phyloP scores from a whole-genome alignment of 2,329 filamentous ascomycete genomes.

The Neopestalotiopsis sp. region DNA sequence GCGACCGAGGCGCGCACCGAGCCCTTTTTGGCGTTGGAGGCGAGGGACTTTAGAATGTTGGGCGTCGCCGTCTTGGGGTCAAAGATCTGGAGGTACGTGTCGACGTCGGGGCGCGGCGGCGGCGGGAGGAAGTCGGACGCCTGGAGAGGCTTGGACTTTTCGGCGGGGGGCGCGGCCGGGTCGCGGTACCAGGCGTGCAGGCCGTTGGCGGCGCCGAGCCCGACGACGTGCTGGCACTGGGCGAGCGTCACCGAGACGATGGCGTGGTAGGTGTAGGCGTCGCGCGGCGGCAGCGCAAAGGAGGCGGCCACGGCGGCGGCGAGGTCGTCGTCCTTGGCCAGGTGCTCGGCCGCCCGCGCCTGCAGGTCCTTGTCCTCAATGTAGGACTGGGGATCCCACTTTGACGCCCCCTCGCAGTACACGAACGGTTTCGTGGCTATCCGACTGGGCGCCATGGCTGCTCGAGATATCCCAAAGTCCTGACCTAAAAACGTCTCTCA shows the following conservation, averaged over 20 bases:
- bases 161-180: slow-evolving; percentile 35
- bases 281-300: slow-evolving; percentile 49
- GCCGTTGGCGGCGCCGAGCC: slow-evolving; percentile 49
- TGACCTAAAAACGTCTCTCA: background rate
- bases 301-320: slow-evolving; percentile 49
- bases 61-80: slow-evolving; percentile 61
- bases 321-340: slow-evolving; percentile 48
- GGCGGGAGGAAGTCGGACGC: slow-evolving; percentile 42
- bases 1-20: slow-evolving; percentile 65
- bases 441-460: slow-evolving; percentile 26
- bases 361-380: slow-evolving; percentile 45
- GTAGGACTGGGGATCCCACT: slow-evolving; percentile 49
- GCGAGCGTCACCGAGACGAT: slow-evolving; percentile 54
- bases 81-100: slow-evolving; percentile 73
- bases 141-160: slow-evolving; percentile 11
- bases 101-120: slow-evolving; percentile 63
- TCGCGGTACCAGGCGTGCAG: slow-evolving; percentile 56
- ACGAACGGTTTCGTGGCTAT: slow-evolving; percentile 29
- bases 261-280: slow-evolving; percentile 58
- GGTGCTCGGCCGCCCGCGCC: slow-evolving; percentile 40
- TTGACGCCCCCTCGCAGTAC: slow-evolving; percentile 51
- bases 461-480: background rate
- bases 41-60: slow-evolving; percentile 67
- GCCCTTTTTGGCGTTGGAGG: slow-evolving; percentile 54
- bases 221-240: slow-evolving; percentile 54